Conservation (phyloP, 495 filamentous ascomycete genomes). For the Amorphotheca resinae region DNA sequence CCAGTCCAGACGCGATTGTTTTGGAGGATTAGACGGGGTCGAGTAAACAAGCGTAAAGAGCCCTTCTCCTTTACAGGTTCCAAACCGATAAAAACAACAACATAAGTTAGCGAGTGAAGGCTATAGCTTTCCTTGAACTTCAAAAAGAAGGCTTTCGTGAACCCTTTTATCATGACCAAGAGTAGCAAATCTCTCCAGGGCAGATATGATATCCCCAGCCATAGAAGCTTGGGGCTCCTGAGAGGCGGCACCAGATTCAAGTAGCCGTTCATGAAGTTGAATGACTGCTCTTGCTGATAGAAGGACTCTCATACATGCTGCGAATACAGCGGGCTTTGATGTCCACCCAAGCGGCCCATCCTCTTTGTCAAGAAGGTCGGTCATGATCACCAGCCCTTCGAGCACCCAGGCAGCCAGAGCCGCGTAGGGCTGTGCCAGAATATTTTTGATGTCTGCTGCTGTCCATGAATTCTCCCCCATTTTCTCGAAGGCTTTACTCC, state of each 20-base stretch:
- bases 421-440: neutral
- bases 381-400: slow-evolving; percentile 40
- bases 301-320: slow-evolving; percentile 48
- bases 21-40: no score
- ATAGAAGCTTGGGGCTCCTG: neutral
- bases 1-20: no score
- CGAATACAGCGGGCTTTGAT: slow-evolving; percentile 58
- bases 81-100: neutral
- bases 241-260: neutral
- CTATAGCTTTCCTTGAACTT: neutral
- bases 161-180: neutral
- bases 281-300: slow-evolving; percentile 27
- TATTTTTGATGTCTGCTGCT: slow-evolving; percentile 14
- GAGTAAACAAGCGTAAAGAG: no score
- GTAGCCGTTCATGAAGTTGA: neutral
- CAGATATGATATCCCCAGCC: neutral
- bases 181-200: neutral
- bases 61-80: neutral
- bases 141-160: neutral
- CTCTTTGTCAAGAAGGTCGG: slow-evolving; percentile 24
- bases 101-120: neutral
- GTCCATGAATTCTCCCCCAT: slow-evolving; percentile 17
- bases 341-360: slow-evolving; percentile 66
- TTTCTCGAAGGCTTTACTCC: slow-evolving; percentile 28
- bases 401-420: slow-evolving; percentile 39